Evolutionary conservation across 73 alveolate genomes (phyloP), one percentile per base, ranked within the genome.

Genomic region (Effrenium voratum): DNA sequence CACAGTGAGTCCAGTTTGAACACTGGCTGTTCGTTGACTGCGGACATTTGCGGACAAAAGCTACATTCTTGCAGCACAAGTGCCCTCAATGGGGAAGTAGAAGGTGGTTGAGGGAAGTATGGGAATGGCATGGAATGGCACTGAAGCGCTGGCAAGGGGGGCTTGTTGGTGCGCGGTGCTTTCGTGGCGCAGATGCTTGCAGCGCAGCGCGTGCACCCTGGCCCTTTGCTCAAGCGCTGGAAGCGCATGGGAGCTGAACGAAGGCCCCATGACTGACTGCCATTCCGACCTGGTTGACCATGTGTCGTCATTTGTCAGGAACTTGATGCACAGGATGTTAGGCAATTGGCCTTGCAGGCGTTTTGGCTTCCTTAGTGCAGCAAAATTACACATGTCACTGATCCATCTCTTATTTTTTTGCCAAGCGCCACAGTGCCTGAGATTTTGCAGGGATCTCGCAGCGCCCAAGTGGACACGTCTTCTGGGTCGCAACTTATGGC

Each of bases 181-280:
- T 24, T 60, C 28, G 15, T 66, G 44, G 32, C 38, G 82, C 45
- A 72, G 82, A 44, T 34, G 82, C 15, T 26, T 6, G 28, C 13
- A 72, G 47, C 50, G n/a, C 82, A 72, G 16, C 24, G 45, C n/a
- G 5, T 26, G n/a, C 49, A 36, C 38, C 36, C 82, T 26, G 16
- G 47, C 45, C 13, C 82, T 72, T 72, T n/a, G n/a, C n/a, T n/a
- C n/a, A n/a, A n/a, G n/a, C n/a, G n/a, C n/a, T n/a, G n/a, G n/a
- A n/a, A n/a, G n/a, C n/a, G n/a, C n/a, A n/a, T n/a, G n/a, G n/a
- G n/a, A n/a, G n/a, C n/a, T n/a, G n/a, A n/a, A n/a, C n/a, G n/a
- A n/a, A n/a, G n/a, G n/a, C n/a, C n/a, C 82, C 50, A 90, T 90
- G 97, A 90, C 97, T 22, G 97, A 90, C 97, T 68, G 94, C 47